phyloP scores from a whole-genome alignment of 2,329 filamentous ascomycete species.

The Colletotrichum kahawae region DNA sequence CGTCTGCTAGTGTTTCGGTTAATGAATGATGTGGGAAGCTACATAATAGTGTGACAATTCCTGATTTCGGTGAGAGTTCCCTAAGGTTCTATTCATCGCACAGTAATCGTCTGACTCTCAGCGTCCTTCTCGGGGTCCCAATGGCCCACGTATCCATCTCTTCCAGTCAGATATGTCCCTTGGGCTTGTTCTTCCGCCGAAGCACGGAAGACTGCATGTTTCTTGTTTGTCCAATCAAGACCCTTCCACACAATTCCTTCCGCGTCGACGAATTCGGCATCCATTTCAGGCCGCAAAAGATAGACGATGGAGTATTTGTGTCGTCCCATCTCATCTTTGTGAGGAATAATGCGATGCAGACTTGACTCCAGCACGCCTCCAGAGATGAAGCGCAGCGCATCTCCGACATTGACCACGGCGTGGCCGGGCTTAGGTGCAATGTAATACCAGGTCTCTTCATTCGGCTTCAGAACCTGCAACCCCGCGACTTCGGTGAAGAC shows the following conservation, averaged over 20 bases:
- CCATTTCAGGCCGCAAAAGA: slow-evolving; percentile 25
- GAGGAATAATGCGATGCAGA: slow-evolving; percentile 26
- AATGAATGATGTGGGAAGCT: background rate
- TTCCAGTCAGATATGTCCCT: background rate
- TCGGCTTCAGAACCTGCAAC: slow-evolving; percentile 23
- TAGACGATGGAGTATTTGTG: slow-evolving; percentile 27
- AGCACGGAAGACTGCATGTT: slow-evolving; percentile 23
- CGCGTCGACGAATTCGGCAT: slow-evolving; percentile 20
- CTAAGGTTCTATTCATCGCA: background rate
- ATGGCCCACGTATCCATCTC: slow-evolving; percentile 1
- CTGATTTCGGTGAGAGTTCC: background rate
- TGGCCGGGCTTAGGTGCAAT: slow-evolving; percentile 21
- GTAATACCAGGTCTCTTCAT: slow-evolving; percentile 22
- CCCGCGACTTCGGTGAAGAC: slow-evolving; percentile 25
- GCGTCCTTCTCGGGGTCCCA: slow-evolving; percentile 1
- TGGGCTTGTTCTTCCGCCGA: background rate
- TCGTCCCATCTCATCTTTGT: slow-evolving; percentile 15
- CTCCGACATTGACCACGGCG: slow-evolving; percentile 17
- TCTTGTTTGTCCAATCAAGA: slow-evolving; percentile 27
- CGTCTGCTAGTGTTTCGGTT: background rate
- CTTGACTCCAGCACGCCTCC: slow-evolving; percentile 14
- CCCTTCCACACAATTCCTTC: slow-evolving; percentile 22
- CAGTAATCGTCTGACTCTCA: background rate
- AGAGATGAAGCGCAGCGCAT: slow-evolving; percentile 22
- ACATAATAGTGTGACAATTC: background rate